phyloP scores from a whole-genome alignment of 805 yeast species.

The Zygotorulaspora chibaensis region DNA sequence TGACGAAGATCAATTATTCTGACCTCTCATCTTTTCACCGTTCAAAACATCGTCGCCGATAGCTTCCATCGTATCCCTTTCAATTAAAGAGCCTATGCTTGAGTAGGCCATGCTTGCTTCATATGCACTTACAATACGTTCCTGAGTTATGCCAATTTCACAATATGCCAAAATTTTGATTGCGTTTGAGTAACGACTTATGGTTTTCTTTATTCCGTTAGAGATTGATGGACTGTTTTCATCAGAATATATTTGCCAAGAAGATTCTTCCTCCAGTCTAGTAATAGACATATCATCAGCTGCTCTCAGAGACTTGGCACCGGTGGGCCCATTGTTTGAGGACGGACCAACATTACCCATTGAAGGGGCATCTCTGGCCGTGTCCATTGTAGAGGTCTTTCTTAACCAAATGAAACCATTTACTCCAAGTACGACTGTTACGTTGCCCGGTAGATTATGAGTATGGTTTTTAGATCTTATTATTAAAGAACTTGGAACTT shows the following conservation, averaged over 20 bases:
- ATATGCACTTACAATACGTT: conserved; percentile 73
- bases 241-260: conserved; percentile 94
- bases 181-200: conserved; percentile 81
- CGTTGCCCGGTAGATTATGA: conserved; percentile 88
- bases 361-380: conserved; percentile 30
- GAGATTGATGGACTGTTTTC: conserved; percentile 69
- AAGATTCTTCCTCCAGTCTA: conserved; percentile 83
- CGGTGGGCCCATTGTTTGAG: conserved; percentile 34
- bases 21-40: conserved; percentile 72
- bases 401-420: conserved; percentile 93
- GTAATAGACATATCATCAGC: conserved; percentile 61
- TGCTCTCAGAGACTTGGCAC: conserved; percentile 24
- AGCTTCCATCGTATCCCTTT: conserved; percentile 64
- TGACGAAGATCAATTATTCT: conserved; percentile 2
- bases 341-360: conserved; percentile 29
- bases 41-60: conserved; percentile 70
- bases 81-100: conserved; percentile 64
- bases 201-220: conserved; percentile 58
- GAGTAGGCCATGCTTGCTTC: conserved; percentile 83
- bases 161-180: conserved; percentile 75
- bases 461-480: conserved; percentile 85
- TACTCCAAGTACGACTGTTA: conserved; percentile 85
- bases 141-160: conserved; percentile 83
- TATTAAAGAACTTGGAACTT: conserved; percentile 78
- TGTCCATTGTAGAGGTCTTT: conserved; percentile 47